These are phyloP conservation scores for Globisporangium radiosum DNA, from an alignment of 352 stramenopile species.

Conservation along the genomic window DNA sequence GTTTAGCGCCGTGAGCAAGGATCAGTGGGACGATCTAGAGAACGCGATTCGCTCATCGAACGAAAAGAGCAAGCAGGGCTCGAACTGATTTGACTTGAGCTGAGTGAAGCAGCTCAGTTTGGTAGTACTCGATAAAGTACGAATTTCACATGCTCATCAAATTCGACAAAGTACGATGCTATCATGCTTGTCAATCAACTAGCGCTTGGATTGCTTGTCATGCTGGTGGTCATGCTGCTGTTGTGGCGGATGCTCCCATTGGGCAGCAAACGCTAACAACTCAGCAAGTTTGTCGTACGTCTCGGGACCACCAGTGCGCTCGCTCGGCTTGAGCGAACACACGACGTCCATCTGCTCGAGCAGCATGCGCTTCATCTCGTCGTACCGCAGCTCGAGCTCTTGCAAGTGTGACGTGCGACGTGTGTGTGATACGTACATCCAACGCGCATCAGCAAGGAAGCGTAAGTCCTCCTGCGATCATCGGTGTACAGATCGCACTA, in stretches of 20 bases:
- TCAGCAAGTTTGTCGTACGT: slow-evolving; percentile 56
- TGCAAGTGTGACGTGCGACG: no score
- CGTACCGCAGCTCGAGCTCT: slow-evolving; percentile 47
- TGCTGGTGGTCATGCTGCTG: no score
- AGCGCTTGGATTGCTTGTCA: neutral
- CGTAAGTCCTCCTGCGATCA: neutral
- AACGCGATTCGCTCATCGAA: slow-evolving; percentile 51
- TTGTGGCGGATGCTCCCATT: neutral
- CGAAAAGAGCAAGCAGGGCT: slow-evolving; percentile 44
- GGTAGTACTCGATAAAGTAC: no score
- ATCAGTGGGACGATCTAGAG: slow-evolving; percentile 75
- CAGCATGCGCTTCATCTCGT: slow-evolving; percentile 46
- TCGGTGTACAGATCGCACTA: neutral
- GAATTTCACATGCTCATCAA: no score
- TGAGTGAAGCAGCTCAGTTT: no score
- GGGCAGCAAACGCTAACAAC: slow-evolving; percentile 30
- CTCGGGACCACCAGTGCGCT: slow-evolving; percentile 31
- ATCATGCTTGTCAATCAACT: slow-evolving; percentile 2
- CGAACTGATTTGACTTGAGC: neutral
- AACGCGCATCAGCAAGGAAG: neutral
- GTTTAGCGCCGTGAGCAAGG: slow-evolving; percentile 46
- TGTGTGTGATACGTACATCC: no score
- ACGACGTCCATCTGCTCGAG: slow-evolving; percentile 52
- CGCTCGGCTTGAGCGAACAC: slow-evolving; percentile 40
- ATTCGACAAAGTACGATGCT: no score